A percentile compares a stretch with the other conserved stretches of the same genome.
phyloP scores from a whole-genome alignment of 805 yeast species.

The Yarrowia deformans region DNA sequence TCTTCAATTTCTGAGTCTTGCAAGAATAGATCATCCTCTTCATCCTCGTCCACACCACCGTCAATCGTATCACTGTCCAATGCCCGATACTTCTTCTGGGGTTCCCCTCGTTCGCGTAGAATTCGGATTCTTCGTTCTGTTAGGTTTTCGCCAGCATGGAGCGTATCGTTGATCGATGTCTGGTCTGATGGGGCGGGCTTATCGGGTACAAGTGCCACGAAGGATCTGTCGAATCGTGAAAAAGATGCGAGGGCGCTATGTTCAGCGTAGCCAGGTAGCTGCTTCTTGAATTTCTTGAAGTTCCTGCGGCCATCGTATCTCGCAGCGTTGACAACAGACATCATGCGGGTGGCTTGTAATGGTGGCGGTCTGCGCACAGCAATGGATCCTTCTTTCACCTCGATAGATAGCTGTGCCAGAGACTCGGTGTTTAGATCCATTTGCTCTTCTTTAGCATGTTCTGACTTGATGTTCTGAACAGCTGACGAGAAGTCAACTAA shows the following conservation, averaged over 20 bases:
- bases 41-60: not conserved
- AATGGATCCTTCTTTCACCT: slow-evolving; percentile 19
- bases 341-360: slow-evolving; percentile 26
- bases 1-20: slow-evolving; percentile 16
- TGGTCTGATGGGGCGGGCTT: not conserved
- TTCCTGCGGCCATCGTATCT: slow-evolving; percentile 29
- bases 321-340: slow-evolving; percentile 20
- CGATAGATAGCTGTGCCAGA: slow-evolving; percentile 1
- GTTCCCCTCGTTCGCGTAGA: slow-evolving; percentile 10
- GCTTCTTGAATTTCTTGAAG: slow-evolving; percentile 25
- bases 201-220: slow-evolving; percentile 13
- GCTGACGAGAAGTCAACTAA: slow-evolving; percentile 11
- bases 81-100: slow-evolving; percentile 16
- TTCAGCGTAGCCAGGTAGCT: slow-evolving; percentile 10
- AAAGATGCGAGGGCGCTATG: not conserved
- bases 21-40: slow-evolving; percentile 1
- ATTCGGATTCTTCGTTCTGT: slow-evolving; percentile 25
- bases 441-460: slow-evolving; percentile 16
- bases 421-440: not conserved
- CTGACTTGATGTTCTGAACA: slow-evolving; percentile 5
- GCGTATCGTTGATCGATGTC: slow-evolving; percentile 9
- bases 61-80: not conserved
- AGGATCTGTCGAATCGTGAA: slow-evolving; percentile 19
- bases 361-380: slow-evolving; percentile 20
- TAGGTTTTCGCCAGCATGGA: slow-evolving; percentile 10